Evolutionary conservation across 2,329 filamentous ascomycete genomes (phyloP).

Genomic region (Aplosporella prunicola): DNA sequence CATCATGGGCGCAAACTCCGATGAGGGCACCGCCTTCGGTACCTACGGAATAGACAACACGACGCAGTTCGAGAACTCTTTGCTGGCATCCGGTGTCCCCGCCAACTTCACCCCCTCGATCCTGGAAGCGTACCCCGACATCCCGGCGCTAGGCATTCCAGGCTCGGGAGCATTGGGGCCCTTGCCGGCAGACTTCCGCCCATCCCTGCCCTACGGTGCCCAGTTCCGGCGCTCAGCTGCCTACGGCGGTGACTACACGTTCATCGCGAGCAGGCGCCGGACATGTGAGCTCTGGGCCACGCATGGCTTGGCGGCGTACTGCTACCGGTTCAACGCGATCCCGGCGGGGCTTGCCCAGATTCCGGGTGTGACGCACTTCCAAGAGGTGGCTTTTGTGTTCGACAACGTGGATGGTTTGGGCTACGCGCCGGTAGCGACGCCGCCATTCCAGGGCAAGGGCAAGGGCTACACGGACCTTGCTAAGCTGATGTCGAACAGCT

Average conservation of each 20-base stretch:
- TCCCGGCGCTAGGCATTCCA: conserved; percentile 8
- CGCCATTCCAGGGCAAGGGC: conserved; percentile 27
- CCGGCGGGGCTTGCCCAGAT: conserved; percentile 35
- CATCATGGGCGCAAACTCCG: conserved; percentile 53
- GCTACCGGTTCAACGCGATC: conserved; percentile 53
- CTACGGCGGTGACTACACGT: conserved; percentile 42
- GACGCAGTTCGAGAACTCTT: conserved; percentile 39
- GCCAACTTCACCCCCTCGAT: conserved; percentile 19
- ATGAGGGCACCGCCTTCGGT: conserved; percentile 54
- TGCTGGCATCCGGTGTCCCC: conserved; percentile 23
- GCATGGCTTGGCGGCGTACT: conserved; percentile 44
- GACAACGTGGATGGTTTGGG: conserved; percentile 36
- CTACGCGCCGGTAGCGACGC: conserved; percentile 26
- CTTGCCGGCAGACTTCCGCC: conserved; percentile 10
- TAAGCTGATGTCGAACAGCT: conserved; percentile 35
- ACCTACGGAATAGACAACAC: conserved; percentile 46
- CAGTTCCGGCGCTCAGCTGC: conserved; percentile 47
- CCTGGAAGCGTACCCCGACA: conserved; percentile 21
- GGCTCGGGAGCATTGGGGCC: conserved; percentile 5
- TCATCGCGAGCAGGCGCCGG: conserved; percentile 48
- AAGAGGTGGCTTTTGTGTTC: conserved; percentile 41
- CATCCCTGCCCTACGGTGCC: conserved; percentile 16
- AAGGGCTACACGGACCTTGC: conserved; percentile 30
- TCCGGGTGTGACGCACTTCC: conserved; percentile 45
- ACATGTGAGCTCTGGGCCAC: conserved; percentile 44